phyloP scores from a whole-genome alignment of 148 eudicot genomes.

The Limonium bicolor region DNA sequence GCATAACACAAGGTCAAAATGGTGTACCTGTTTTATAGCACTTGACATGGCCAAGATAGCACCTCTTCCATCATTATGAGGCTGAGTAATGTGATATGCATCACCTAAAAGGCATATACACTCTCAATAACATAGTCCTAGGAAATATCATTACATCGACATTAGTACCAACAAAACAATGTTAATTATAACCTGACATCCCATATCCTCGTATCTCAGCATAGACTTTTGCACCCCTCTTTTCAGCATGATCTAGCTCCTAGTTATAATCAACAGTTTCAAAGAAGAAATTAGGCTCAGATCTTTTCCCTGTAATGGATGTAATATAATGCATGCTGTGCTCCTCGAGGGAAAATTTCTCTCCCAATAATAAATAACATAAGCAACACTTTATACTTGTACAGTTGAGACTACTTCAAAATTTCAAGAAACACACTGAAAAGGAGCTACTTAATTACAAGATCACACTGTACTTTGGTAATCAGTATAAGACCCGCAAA shows the following conservation, averaged over 20 bases:
- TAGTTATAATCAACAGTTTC: constrained; percentile 13
- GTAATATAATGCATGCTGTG: too few relatives aligned
- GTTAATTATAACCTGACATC: constrained; percentile 61
- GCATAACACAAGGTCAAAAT: not conserved
- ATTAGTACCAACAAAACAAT: not conserved
- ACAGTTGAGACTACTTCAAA: too few relatives aligned
- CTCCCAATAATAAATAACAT: too few relatives aligned
- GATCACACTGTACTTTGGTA: too few relatives aligned
- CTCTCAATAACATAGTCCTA: not conserved
- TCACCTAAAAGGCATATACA: constrained; percentile 33
- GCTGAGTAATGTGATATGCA: constrained; percentile 93
- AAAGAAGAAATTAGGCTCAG: too few relatives aligned
- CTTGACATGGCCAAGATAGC: constrained; percentile 88
- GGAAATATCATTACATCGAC: constrained; percentile 3
- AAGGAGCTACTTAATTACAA: too few relatives aligned
- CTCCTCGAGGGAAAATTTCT: too few relatives aligned
- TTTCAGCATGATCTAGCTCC: constrained; percentile 85
- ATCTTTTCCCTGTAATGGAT: too few relatives aligned
- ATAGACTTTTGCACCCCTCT: constrained; percentile 78
- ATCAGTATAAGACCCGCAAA: too few relatives aligned
- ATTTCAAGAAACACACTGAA: too few relatives aligned
- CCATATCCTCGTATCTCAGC: constrained; percentile 93
- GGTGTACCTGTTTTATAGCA: constrained; percentile 73
- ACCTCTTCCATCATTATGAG: constrained; percentile 87
- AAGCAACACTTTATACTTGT: too few relatives aligned